A percentile compares a stretch with the other conserved stretches of the same genome.
phyloP scores from a whole-genome alignment of 352 stramenopile genomes.

The Globisporangium heterothallicum region DNA sequence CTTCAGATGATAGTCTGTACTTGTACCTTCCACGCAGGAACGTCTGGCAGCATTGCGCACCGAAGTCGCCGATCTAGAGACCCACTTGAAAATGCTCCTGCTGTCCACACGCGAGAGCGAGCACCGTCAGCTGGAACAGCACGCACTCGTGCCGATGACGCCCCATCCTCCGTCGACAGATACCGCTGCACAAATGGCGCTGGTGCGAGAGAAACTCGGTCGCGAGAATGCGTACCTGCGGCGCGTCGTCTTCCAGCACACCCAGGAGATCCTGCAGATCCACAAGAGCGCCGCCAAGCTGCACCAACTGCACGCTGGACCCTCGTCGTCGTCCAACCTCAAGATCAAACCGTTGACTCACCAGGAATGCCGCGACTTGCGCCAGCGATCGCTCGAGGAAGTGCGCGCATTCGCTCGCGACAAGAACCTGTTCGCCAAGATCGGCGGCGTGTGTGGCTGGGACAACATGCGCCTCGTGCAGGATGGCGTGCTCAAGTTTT shows the following conservation, averaged over 20 bases:
- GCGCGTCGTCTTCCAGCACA: background rate
- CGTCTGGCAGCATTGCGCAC: slow-evolving; percentile 1
- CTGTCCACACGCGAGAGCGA: background rate
- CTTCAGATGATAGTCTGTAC: background rate
- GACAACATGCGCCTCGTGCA: background rate
- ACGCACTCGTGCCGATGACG: background rate
- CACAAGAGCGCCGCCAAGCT: no score
- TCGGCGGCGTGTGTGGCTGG: slow-evolving; percentile 6
- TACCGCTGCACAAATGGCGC: no score
- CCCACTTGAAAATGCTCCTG: background rate
- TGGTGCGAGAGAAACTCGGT: background rate
- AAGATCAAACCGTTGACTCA: slow-evolving; percentile 4
- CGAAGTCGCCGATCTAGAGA: slow-evolving; percentile 5
- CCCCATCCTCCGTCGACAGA: background rate
- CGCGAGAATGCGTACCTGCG: slow-evolving; percentile 12
- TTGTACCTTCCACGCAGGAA: slow-evolving; percentile 1
- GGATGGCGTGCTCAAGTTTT: slow-evolving; percentile 5
- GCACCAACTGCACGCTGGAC: background rate
- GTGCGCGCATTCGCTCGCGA: background rate
- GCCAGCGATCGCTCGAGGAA: background rate
- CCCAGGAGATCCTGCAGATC: background rate
- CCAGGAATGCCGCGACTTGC: slow-evolving; percentile 1
- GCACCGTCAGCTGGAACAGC: background rate
- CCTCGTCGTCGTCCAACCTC: background rate
- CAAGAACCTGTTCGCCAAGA: background rate